These are phyloP conservation scores for Tuber magnatum DNA, from an alignment of 495 filamentous ascomycete species.

Conservation along the genomic window DNA sequence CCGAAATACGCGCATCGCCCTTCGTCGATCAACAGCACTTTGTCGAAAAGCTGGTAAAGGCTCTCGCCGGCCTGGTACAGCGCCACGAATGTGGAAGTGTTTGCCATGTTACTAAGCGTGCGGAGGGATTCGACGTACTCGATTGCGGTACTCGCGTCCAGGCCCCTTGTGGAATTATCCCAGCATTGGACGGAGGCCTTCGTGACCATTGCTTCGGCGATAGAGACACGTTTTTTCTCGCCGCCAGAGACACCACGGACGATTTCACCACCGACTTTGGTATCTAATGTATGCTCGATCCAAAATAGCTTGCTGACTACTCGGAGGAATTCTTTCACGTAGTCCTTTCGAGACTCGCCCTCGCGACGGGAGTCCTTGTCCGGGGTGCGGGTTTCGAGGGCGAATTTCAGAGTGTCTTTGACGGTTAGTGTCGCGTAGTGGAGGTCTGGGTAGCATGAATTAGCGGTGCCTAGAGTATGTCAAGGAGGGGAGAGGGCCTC, in stretches of 20 bases:
- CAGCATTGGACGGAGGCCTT: conserved; percentile 59
- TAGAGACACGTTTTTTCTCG: conserved; percentile 66
- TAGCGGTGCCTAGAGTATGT: conserved; percentile 1
- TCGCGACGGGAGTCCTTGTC: conserved; percentile 54
- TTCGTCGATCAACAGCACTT: conserved; percentile 61
- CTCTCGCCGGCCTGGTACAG: conserved; percentile 67
- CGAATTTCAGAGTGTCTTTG: conserved; percentile 62
- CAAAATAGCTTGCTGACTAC: conserved; percentile 71
- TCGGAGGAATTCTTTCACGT: conserved; percentile 59
- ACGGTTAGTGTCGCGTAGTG: conserved; percentile 70
- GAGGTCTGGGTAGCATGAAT: conserved; percentile 48
- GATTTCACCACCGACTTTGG: conserved; percentile 60
- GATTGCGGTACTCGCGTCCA: conserved; percentile 61
- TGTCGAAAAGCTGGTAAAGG: conserved; percentile 63
- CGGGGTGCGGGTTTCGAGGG: conserved; percentile 61
- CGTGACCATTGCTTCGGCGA: conserved; percentile 62
- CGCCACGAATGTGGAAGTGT: conserved; percentile 56
- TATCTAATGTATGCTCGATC: conserved; percentile 62
- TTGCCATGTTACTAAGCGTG: conserved; percentile 56
- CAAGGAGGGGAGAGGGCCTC: background rate
- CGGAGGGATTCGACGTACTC: conserved; percentile 57
- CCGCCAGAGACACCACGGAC: conserved; percentile 65
- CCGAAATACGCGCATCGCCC: conserved; percentile 62
- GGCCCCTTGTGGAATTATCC: conserved; percentile 63
- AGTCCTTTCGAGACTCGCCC: conserved; percentile 56